Conservation (phyloP, 2,329 filamentous ascomycete genomes). For the Venturia carpophila region DNA sequence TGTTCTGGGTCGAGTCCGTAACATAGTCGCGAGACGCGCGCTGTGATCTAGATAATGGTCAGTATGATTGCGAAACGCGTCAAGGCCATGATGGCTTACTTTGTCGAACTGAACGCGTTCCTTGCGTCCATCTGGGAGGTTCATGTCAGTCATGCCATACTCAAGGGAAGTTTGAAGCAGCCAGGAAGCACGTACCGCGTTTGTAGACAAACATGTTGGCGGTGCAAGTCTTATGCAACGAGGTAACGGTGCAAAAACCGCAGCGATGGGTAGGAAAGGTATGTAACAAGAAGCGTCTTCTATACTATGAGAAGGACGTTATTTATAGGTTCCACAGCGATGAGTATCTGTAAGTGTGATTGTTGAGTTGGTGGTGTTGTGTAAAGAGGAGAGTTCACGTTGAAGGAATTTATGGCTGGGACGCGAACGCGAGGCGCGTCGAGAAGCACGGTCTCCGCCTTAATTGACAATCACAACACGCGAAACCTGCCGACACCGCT, state of each 20-base stretch:
- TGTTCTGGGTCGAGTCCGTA: conserved; percentile 94
- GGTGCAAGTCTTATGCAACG: not conserved
- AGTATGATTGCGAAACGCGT: not conserved
- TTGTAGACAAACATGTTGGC: conserved; percentile 54
- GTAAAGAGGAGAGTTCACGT: not conserved
- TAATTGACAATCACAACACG: conserved; percentile 13
- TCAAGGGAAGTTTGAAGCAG: conserved; percentile 16
- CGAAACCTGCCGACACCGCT: not conserved
- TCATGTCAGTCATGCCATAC: conserved; percentile 14
- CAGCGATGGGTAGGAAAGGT: not conserved
- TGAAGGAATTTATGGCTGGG: not conserved
- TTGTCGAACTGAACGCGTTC: conserved; percentile 99
- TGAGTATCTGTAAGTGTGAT: not conserved
- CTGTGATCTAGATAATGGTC: conserved; percentile 38
- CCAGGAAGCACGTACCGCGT: conserved; percentile 42
- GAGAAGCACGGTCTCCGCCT: not conserved
- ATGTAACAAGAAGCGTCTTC: not conserved
- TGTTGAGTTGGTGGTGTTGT: not conserved
- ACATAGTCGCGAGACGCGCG: conserved; percentile 92
- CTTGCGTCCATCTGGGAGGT: conserved; percentile 80
- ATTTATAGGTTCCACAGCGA: not conserved
- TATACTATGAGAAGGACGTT: not conserved
- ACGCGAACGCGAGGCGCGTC: not conserved
- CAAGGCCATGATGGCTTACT: conserved; percentile 56
- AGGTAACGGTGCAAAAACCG: not conserved